A percentile compares a stretch with the other conserved stretches of the same genome.
phyloP scores from a whole-genome alignment of 1,139 yeast genomes.

The Scheffersomyces illinoinensis region DNA sequence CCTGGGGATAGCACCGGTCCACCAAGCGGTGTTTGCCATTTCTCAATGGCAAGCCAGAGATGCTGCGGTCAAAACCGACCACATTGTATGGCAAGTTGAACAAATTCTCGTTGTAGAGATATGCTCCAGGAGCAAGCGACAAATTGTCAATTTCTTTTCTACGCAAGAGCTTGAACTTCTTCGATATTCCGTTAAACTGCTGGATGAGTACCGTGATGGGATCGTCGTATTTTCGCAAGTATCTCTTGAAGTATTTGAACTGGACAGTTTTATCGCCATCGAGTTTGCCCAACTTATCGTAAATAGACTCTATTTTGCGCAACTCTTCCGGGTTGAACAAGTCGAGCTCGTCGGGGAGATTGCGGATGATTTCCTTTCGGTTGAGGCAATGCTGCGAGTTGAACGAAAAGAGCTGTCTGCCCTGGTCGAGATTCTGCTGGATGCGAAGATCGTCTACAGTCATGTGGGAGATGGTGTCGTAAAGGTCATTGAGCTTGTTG shows the following conservation, averaged over 20 bases:
- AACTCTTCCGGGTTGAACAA: conserved; percentile 23
- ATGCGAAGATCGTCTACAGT: conserved; percentile 37
- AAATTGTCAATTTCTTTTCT: conserved; percentile 35
- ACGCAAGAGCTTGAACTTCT: conserved; percentile 37
- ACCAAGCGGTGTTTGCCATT: conserved; percentile 21
- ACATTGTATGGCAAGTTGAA: conserved; percentile 42
- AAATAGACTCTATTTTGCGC: conserved; percentile 32
- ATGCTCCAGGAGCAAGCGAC: conserved; percentile 28
- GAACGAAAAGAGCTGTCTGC: conserved; percentile 35
- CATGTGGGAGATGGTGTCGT: conserved; percentile 40
- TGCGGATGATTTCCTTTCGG: conserved; percentile 32
- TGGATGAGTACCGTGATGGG: conserved; percentile 34
- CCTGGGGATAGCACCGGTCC: conserved; percentile 34
- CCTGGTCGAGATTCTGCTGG: conserved; percentile 41
- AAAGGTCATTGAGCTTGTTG: conserved; percentile 13
- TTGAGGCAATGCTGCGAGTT: conserved; percentile 39
- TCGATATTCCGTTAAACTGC: conserved; percentile 37
- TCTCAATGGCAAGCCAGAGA: conserved; percentile 43
- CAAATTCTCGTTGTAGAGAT: conserved; percentile 30
- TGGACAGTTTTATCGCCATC: conserved; percentile 44
- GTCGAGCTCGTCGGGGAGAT: conserved; percentile 42
- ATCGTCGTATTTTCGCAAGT: conserved; percentile 34
- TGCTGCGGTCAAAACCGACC: conserved; percentile 43
- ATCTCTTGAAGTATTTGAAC: conserved; percentile 37
- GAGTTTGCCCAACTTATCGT: conserved; percentile 30